A percentile compares a stretch with the other conserved stretches of the same genome.
Conservation (phyloP, 2,329 filamentous ascomycete genomes). For the Exophiala sideris region DNA sequence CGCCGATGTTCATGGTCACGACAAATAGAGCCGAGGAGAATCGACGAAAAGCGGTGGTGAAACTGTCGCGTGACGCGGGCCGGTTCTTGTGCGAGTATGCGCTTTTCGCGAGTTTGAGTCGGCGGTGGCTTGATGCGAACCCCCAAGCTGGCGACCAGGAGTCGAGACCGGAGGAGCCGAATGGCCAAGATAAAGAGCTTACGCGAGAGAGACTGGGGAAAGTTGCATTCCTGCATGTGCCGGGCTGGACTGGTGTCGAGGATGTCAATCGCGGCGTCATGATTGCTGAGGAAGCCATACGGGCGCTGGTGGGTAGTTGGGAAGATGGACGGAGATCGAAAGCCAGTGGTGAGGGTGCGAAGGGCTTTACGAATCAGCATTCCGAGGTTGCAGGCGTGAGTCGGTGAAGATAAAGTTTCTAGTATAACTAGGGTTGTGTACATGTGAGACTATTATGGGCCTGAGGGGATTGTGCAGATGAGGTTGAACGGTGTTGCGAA, state of each 20-base stretch:
- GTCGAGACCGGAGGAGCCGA: conserved; percentile 30
- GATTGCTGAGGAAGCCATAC: conserved; percentile 43
- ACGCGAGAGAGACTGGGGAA: conserved; percentile 30
- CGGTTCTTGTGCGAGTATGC: conserved; percentile 76
- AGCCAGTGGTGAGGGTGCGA: neutral
- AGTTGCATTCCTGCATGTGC: conserved; percentile 71
- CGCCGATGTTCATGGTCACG: conserved; percentile 1
- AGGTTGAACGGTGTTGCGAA: too few relatives aligned
- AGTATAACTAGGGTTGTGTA: neutral
- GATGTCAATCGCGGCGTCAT: conserved; percentile 39
- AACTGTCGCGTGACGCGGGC: conserved; percentile 67
- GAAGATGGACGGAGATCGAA: conserved; percentile 23
- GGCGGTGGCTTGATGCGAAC: conserved; percentile 17
- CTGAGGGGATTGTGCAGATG: neutral
- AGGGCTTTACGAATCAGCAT: conserved; percentile 18
- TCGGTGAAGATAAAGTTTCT: neutral
- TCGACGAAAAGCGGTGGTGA: conserved; percentile 36
- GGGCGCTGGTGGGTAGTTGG: conserved; percentile 42
- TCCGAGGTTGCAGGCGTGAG: conserved; percentile 5
- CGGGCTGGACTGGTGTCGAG: conserved; percentile 53
- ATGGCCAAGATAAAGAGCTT: neutral
- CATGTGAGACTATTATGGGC: neutral
- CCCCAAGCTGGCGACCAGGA: conserved; percentile 19
- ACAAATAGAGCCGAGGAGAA: conserved; percentile 11
- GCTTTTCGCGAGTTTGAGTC: conserved; percentile 54